phyloP scores from a whole-genome alignment of 768 basidiomycete genomes.

The Mycena albidolilacea region DNA sequence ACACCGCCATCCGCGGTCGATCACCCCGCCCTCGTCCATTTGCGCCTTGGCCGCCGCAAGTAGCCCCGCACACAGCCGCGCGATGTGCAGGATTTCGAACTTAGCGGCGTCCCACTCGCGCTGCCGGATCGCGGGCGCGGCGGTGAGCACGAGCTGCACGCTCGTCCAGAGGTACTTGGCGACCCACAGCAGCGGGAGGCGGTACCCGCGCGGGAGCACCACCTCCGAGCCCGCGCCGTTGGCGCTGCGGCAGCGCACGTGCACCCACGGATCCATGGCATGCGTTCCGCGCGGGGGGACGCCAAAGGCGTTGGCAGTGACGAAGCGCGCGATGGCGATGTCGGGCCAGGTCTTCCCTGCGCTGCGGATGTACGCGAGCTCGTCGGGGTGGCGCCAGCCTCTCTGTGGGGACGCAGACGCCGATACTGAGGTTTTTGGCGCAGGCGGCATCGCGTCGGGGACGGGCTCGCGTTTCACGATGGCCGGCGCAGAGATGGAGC shows the following conservation, averaged over 20 bases:
- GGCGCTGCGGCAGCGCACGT: slow-evolving; percentile 26
- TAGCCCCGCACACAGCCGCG: slow-evolving; percentile 54
- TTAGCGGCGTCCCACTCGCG: slow-evolving; percentile 59
- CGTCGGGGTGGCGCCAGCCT: slow-evolving; percentile 56
- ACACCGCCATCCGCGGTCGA: slow-evolving; percentile 57
- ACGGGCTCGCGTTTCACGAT: slow-evolving; percentile 15
- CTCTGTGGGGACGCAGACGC: background rate
- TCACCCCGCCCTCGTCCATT: slow-evolving; percentile 42
- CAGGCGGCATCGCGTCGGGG: background rate
- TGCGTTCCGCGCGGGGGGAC: slow-evolving; percentile 49
- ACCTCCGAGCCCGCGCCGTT: slow-evolving; percentile 39
- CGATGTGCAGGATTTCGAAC: slow-evolving; percentile 61
- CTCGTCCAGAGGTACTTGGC: slow-evolving; percentile 62
- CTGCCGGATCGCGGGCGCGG: slow-evolving; percentile 43
- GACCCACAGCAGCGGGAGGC: slow-evolving; percentile 61
- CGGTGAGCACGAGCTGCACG: slow-evolving; percentile 56
- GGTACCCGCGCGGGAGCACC: slow-evolving; percentile 55
- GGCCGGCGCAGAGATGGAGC: slow-evolving; percentile 26
- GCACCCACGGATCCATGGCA: slow-evolving; percentile 38
- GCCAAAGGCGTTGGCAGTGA: slow-evolving; percentile 53
- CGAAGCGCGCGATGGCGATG: slow-evolving; percentile 50
- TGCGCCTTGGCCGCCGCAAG: slow-evolving; percentile 51
- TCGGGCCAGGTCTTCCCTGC: slow-evolving; percentile 38
- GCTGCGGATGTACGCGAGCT: slow-evolving; percentile 52
- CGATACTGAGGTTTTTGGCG: background rate